Evolutionary conservation across 192 early-diverging fungal genomes (phyloP), one percentile per base, ranked within the genome.

Genomic region (Jimgerdemannia flammicorona): DNA sequence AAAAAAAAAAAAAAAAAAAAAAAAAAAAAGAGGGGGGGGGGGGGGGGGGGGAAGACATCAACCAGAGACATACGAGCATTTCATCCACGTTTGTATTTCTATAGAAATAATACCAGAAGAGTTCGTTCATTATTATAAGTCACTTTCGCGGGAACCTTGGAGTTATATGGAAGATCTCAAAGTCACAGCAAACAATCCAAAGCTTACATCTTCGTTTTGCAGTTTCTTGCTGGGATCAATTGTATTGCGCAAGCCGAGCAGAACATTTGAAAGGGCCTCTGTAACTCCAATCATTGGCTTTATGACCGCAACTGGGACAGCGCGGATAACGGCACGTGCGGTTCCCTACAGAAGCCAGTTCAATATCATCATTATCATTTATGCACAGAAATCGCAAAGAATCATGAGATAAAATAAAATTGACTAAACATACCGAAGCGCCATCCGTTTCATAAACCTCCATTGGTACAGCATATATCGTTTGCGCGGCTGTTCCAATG

Each of bases 221-320:
- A 89, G 74, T 74, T 88, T 85, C 54, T 93, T 89, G 10, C 78
- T 87, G 4, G 95, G 94, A 81, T 99, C 97, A 70, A 99, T 90
- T 8, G 91, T 91, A 79, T 96, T 99, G 70, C 94, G 91, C 73
- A 99, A 73, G 2, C 97, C 96, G 71, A 97, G 87, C 40, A 99
- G 84, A 6, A 95, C 91, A 82, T 97, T 96, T 2, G 95, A 94
- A 14, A 97, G 90, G 0, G 96, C 97, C 66, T 97, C 97, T 0
- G 96, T 93, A 1, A 94, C 92, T 0, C 97, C 96, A 81, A 99
- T 98, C 91, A 98, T 95, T 1, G 97, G 97, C 80, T 93, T 94
- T 40, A 99, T 84, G 43, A 97, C 91, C 1, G 97, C 95, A 18
- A 95, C 92, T 0, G 97, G 97, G 40, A 99, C 91, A 3, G 93